phyloP scores from a whole-genome alignment of 1,284 basidiomycete species.

The Cronartium ribicola region DNA sequence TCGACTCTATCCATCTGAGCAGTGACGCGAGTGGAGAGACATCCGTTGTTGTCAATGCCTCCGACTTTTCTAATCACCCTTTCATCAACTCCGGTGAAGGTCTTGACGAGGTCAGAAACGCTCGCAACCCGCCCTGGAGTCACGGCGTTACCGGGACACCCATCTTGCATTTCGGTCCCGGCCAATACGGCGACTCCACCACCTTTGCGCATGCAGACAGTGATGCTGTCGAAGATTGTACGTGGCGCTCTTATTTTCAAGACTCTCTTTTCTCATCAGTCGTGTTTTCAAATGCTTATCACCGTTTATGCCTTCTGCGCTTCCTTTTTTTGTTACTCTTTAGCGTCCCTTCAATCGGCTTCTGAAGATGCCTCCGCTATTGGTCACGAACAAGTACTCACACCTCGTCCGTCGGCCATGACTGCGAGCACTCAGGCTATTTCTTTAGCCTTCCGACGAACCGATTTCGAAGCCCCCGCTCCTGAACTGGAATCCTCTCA shows the following conservation, averaged over 20 bases:
- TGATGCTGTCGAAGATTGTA: too few relatives aligned
- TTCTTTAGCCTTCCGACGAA: neutral
- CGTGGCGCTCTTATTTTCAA: too few relatives aligned
- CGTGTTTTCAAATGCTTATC: too few relatives aligned
- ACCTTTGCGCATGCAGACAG: too few relatives aligned
- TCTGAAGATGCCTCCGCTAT: too few relatives aligned
- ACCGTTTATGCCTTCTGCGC: too few relatives aligned
- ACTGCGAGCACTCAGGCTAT: neutral
- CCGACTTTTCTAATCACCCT: conserved; percentile 19
- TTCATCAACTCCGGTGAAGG: conserved; percentile 36
- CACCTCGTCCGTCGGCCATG: neutral
- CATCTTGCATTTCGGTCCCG: neutral
- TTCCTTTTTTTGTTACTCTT: too few relatives aligned
- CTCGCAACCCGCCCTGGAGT: conserved; percentile 37
- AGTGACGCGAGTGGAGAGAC: conserved; percentile 39
- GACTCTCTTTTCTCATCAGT: too few relatives aligned
- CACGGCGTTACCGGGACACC: conserved; percentile 38
- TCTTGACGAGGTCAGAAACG: conserved; percentile 30
- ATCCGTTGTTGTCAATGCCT: conserved; percentile 16
- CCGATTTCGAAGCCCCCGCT: neutral
- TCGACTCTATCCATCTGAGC: conserved; percentile 39
- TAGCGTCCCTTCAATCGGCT: too few relatives aligned
- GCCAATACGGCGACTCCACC: neutral
- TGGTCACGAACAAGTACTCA: neutral
- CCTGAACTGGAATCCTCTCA: neutral